Percentiles rank a stretch among this genome's conserved stretches.
Evolutionary conservation across 2,329 filamentous ascomycete genomes (phyloP).

Genomic region (Aspergillus intermedius): DNA sequence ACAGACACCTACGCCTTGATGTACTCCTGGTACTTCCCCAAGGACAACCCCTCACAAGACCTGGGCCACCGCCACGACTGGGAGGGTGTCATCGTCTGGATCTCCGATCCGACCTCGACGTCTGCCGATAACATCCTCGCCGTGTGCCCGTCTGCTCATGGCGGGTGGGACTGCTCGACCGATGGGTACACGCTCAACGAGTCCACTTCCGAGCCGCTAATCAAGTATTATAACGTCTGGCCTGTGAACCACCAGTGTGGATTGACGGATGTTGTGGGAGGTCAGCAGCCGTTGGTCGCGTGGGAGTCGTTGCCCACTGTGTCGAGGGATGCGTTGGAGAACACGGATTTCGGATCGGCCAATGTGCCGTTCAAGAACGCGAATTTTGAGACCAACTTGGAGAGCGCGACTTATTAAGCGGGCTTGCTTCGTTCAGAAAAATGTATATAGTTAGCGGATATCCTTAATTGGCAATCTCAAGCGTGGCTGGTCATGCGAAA

Average conservation of each 20-base stretch:
- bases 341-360: constrained; percentile 42
- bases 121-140: constrained; percentile 39
- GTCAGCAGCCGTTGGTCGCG: constrained; percentile 43
- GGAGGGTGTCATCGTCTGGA: constrained; percentile 51
- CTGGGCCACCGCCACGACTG: constrained; percentile 52
- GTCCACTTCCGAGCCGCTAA: constrained; percentile 33
- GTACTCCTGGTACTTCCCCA: constrained; percentile 50
- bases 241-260: constrained; percentile 45
- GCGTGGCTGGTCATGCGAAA: too few species aligned
- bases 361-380: constrained; percentile 45
- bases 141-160: constrained; percentile 49
- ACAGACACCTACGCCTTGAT: constrained; percentile 43
- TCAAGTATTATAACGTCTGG: constrained; percentile 45
- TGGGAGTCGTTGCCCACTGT: constrained; percentile 45
- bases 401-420: constrained; percentile 26
- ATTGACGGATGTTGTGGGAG: constrained; percentile 35
- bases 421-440: background rate
- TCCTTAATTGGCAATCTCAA: background rate
- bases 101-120: constrained; percentile 32
- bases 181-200: constrained; percentile 36
- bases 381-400: constrained; percentile 44
- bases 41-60: constrained; percentile 40
- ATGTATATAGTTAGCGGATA: background rate
- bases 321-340: constrained; percentile 38
- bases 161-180: constrained; percentile 41